These are phyloP conservation scores for Afroboletus lepidellus DNA, from an alignment of 1,284 basidiomycete species.

Conservation along the genomic window DNA sequence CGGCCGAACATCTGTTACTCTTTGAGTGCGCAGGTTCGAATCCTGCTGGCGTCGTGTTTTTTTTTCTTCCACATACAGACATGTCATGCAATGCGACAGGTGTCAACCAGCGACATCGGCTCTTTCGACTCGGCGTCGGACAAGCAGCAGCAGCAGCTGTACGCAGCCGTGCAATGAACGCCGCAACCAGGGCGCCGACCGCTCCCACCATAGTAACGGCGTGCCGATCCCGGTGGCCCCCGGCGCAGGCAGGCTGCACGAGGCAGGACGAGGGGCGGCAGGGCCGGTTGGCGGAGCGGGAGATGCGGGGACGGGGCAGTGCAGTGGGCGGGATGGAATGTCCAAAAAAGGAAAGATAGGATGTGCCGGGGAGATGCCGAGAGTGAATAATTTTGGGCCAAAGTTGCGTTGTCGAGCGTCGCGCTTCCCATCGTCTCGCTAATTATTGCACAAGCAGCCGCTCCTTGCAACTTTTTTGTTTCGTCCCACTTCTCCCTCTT, in stretches of 20 bases:
- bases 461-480: constrained; percentile 22
- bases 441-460: constrained; percentile 25
- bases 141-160: no score
- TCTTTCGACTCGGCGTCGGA: no score
- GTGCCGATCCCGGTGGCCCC: background rate
- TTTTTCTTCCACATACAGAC: constrained; percentile 12
- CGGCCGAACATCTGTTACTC: constrained; percentile 38
- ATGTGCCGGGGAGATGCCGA: constrained; percentile 19
- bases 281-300: background rate
- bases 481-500: constrained; percentile 3
- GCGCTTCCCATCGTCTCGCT: constrained; percentile 21
- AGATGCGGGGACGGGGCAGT: background rate
- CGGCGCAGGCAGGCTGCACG: no score
- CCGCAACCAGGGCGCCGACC: background rate
- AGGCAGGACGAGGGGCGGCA: background rate
- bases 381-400: constrained; percentile 7
- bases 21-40: constrained; percentile 43
- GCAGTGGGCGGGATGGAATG: background rate
- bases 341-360: constrained; percentile 11
- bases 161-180: background rate
- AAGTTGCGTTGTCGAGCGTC: background rate
- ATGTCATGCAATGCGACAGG: no score
- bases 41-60: constrained; percentile 37
- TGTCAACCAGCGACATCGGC: background rate
- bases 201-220: background rate